Evolutionary conservation across 805 yeast genomes (phyloP).

Genomic region (Ogataea methanolica): DNA sequence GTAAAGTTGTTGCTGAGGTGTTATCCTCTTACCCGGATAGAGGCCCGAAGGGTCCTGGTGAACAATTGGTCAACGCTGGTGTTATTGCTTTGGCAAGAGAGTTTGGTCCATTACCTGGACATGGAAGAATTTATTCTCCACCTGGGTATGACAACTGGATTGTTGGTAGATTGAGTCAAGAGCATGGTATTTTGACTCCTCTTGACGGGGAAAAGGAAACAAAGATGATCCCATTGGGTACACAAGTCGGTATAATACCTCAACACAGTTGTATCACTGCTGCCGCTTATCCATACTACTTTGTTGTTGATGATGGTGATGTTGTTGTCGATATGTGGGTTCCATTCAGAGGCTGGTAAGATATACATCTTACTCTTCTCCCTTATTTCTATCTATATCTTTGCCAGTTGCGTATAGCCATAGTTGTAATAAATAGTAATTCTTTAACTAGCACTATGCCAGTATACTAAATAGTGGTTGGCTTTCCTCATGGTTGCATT

Average conservation of each 20-base stretch:
- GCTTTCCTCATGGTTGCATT: too few relatives aligned
- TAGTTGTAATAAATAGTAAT: too few relatives aligned
- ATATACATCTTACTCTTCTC: not conserved
- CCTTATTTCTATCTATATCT: not conserved
- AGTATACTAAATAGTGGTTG: too few relatives aligned
- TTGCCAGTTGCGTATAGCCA: too few relatives aligned
- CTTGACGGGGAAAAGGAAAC: slow-evolving; percentile 20
- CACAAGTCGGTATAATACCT: slow-evolving; percentile 52
- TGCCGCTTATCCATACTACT: slow-evolving; percentile 55
- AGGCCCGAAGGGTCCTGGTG: slow-evolving; percentile 60
- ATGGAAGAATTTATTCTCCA: slow-evolving; percentile 39
- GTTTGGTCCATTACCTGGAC: slow-evolving; percentile 54
- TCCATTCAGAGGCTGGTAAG: slow-evolving; percentile 51
- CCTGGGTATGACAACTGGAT: slow-evolving; percentile 50
- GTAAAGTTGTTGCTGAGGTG: slow-evolving; percentile 53
- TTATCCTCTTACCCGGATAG: slow-evolving; percentile 52
- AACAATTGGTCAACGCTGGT: slow-evolving; percentile 66
- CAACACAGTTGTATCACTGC: slow-evolving; percentile 76
- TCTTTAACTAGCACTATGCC: too few relatives aligned
- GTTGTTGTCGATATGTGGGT: slow-evolving; percentile 59
- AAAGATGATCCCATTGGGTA: slow-evolving; percentile 47
- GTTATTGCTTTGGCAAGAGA: slow-evolving; percentile 68
- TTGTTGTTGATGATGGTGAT: slow-evolving; percentile 44
- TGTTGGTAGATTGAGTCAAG: slow-evolving; percentile 69
- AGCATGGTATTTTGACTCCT: slow-evolving; percentile 71